A percentile compares a stretch with the other conserved stretches of the same genome.
phyloP scores from a whole-genome alignment of 495 filamentous ascomycete genomes.

The Corynascus novoguineensis region DNA sequence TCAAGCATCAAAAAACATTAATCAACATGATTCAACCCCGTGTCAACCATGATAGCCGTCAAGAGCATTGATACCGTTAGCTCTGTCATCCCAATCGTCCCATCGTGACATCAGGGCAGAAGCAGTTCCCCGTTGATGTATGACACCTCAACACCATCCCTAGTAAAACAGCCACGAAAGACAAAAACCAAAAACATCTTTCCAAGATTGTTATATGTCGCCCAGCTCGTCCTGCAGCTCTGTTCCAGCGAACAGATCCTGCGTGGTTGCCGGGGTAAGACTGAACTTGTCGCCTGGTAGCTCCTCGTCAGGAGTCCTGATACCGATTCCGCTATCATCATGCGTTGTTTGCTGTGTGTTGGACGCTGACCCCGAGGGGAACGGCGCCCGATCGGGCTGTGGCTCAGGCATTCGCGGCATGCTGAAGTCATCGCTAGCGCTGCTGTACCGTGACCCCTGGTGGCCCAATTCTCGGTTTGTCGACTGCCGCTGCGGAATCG shows the following conservation, averaged over 20 bases:
- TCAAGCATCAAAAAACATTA: conserved; percentile 3
- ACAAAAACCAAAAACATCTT: not conserved
- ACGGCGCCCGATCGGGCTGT: conserved; percentile 41
- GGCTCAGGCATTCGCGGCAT: conserved; percentile 31
- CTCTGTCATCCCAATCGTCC: conserved; percentile 23
- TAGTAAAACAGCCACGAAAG: conserved; percentile 22
- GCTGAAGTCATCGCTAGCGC: conserved; percentile 40
- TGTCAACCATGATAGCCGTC: not conserved
- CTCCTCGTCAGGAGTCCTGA: conserved; percentile 56
- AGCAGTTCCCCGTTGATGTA: conserved; percentile 4
- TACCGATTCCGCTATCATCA: conserved; percentile 69
- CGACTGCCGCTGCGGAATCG: conserved; percentile 26
- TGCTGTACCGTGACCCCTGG: conserved; percentile 39
- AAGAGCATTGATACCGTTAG: conserved; percentile 10
- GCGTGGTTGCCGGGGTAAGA: conserved; percentile 28
- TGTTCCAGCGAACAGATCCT: conserved; percentile 28
- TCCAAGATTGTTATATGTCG: conserved; percentile 3
- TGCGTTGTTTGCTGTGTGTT: conserved; percentile 37
- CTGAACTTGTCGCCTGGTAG: conserved; percentile 50
- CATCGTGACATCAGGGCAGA: conserved; percentile 19
- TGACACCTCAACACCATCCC: conserved; percentile 17
- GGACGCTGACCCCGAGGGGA: conserved; percentile 31
- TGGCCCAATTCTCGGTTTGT: conserved; percentile 28
- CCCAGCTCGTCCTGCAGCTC: conserved; percentile 23
- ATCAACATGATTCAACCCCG: conserved; percentile 5